Evolutionary conservation across 257 asterid genomes (phyloP), one percentile per base, ranked within the genome.

Genomic region (Solanum piurae): DNA sequence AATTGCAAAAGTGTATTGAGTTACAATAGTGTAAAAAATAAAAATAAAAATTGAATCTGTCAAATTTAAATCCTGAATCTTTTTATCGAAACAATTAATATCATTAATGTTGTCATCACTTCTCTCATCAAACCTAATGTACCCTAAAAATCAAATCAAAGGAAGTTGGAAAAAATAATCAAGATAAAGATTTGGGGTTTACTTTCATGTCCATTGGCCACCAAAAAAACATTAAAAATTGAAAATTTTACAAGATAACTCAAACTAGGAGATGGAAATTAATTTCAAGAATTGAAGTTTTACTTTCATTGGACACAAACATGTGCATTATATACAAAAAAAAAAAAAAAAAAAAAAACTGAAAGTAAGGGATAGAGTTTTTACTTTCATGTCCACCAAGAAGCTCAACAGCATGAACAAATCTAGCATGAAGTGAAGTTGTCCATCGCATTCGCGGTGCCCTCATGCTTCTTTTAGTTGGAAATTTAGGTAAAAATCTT

Each of bases 361-460:
- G 1, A 34, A n/a, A 76, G 7, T 27, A 23, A 4, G 21, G 12
- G 4, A 25, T 69, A 29, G n/a, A 18, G 88, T 16, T 37, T 68
- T 44, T 94, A 96, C 99, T 96, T 92, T 96, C 99, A 91, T 95
- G 98, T 93, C 99, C 99, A 29, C 99, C 98, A 69, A 96, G 98
- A 38, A 96, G 99, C 86, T 96, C 98, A 31, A 96, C 99, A 72
- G 99, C 98, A 88, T 96, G 99, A 89, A 95, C 98, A 79, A 96
- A 96, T 8, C 99, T 96, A 11, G 95, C 94, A 83, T 95, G 99
- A 31, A 95, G 98, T 0, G 98, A 94, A 84, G 94, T 95, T 0
- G 99, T 96, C 99, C 99, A 96, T 37, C 99, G 87, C 99, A 96
- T 95, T 64, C 99, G 88, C 0, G 99, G 98, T 0, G 99, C 99